These are phyloP conservation scores for Zangia roseola DNA, from an alignment of 768 basidiomycete species.

Conservation along the genomic window DNA sequence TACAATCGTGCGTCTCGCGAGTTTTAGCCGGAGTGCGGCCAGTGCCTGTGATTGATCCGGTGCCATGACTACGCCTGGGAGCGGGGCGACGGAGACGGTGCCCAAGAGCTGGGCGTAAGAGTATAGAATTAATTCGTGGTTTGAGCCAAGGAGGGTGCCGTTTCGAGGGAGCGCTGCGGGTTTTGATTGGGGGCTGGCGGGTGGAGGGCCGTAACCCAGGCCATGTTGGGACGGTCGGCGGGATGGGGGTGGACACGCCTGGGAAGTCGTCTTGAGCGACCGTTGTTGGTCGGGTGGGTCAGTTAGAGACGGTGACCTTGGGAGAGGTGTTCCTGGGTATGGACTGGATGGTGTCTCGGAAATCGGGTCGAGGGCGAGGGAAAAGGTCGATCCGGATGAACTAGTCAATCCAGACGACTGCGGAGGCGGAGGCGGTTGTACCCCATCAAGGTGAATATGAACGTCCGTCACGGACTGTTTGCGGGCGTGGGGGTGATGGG, in stretches of 20 bases:
- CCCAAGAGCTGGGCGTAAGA: conserved; percentile 83
- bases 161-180: conserved; percentile 31
- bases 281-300: conserved; percentile 25
- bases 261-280: conserved; percentile 28
- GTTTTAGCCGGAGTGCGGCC: conserved; percentile 45
- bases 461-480: conserved; percentile 69
- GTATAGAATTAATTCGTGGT: conserved; percentile 74
- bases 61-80: conserved; percentile 38
- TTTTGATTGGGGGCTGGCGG: conserved; percentile 16
- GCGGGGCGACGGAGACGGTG: conserved; percentile 56
- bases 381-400: conserved; percentile 48
- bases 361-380: conserved; percentile 49
- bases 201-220: conserved; percentile 45
- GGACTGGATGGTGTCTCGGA: conserved; percentile 41
- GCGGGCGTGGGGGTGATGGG: conserved; percentile 74
- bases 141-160: conserved; percentile 46
- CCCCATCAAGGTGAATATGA: conserved; percentile 34
- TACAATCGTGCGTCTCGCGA: conserved; percentile 44
- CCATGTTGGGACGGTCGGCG: conserved; percentile 42
- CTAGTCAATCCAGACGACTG: conserved; percentile 25
- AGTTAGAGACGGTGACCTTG: conserved; percentile 27
- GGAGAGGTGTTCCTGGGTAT: conserved; percentile 37
- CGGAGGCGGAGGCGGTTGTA: conserved; percentile 16
- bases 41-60: conserved; percentile 47
- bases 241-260: conserved; percentile 22